phyloP scores from a whole-genome alignment of 106 monocot species.

The Platanthera guangdongensis region DNA sequence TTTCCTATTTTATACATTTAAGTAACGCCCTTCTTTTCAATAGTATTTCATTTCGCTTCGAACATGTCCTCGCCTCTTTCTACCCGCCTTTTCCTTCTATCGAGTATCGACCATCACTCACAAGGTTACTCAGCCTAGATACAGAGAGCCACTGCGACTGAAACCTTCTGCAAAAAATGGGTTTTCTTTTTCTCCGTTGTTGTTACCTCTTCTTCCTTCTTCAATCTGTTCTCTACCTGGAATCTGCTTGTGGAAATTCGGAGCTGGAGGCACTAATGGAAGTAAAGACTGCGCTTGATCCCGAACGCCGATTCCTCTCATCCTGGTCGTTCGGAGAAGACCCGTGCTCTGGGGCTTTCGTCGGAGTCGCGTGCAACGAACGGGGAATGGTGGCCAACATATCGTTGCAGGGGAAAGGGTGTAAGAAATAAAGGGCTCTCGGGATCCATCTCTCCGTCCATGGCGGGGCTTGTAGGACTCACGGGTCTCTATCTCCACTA shows the following conservation, averaged over 20 bases:
- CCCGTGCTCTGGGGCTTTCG: conserved; percentile 49
- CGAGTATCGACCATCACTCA: not conserved
- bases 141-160: not conserved
- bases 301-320: conserved; percentile 32
- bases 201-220: conserved; percentile 3
- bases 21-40: not conserved
- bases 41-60: not conserved
- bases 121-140: not conserved
- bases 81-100: not conserved
- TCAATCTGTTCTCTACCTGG: not conserved
- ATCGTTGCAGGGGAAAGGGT: conserved; percentile 75
- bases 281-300: conserved; percentile 61
- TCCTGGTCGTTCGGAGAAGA: conserved; percentile 53
- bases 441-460: conserved; percentile 43
- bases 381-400: conserved; percentile 62
- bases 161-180: not conserved
- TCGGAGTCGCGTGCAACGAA: conserved; percentile 46
- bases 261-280: conserved; percentile 64
- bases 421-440: too few relatives aligned
- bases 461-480: conserved; percentile 33
- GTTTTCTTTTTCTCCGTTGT: conserved; percentile 3
- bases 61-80: not conserved
- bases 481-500: conserved; percentile 64
- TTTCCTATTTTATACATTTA: not conserved
- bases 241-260: not conserved